Evolutionary conservation across 1,139 yeast species (phyloP).

Genomic region (Diutina rugosa): DNA sequence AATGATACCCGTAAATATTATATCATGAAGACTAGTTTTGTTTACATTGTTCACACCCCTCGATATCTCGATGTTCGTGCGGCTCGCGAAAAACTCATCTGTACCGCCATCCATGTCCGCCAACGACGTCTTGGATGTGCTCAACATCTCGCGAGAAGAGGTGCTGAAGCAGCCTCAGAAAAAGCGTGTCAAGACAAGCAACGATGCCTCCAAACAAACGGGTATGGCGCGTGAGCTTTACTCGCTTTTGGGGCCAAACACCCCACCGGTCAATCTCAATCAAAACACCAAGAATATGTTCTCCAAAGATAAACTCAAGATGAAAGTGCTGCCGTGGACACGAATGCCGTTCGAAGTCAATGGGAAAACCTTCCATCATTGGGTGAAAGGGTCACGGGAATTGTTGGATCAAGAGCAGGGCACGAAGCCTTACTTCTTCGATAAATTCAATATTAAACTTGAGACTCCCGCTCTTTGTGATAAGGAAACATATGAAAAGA

Average conservation of each 20-base stretch:
- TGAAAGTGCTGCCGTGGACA: constrained; percentile 67
- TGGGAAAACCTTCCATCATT: constrained; percentile 52
- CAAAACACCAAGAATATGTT: constrained; percentile 38
- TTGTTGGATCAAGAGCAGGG: constrained; percentile 26
- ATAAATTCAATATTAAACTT: constrained; percentile 58
- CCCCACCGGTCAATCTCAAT: constrained; percentile 68
- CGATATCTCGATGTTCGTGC: neutral
- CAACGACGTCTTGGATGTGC: constrained; percentile 65
- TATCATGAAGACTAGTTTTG: no score
- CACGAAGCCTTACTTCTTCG: constrained; percentile 50
- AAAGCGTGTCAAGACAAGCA: constrained; percentile 22
- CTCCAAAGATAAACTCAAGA: constrained; percentile 7
- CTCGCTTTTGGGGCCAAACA: constrained; percentile 78
- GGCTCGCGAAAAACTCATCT: neutral
- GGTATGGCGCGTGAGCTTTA: constrained; percentile 90
- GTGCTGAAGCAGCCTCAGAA: constrained; percentile 18
- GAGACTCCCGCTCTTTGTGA: constrained; percentile 60
- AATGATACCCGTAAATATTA: no score
- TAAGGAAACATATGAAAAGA: constrained; percentile 46
- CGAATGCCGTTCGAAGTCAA: constrained; percentile 47
- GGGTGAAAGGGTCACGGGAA: constrained; percentile 73
- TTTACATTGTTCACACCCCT: neutral
- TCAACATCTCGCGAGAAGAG: constrained; percentile 45
- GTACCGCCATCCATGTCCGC: constrained; percentile 23
- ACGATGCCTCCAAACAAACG: constrained; percentile 3